Percentiles rank a stretch among this genome's conserved stretches.
These are phyloP conservation scores for Colletotrichum liaoningense DNA, from an alignment of 2,329 filamentous ascomycete genomes.

Conservation along the genomic window DNA sequence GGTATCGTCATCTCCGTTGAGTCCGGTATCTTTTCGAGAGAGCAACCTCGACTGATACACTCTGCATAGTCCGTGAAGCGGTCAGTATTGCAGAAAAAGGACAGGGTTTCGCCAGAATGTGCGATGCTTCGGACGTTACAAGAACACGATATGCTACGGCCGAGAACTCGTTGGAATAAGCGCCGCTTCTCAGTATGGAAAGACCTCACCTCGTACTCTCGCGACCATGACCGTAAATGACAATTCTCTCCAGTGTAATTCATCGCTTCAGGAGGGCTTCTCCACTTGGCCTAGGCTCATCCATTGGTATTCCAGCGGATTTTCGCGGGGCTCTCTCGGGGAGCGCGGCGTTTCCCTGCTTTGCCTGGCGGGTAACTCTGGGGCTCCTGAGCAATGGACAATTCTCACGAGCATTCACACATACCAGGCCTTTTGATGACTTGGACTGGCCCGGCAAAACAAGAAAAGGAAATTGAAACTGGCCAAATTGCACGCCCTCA, in stretches of 20 bases:
- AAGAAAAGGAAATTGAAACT: neutral
- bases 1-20: neutral
- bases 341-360: constrained; percentile 8
- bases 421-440: neutral
- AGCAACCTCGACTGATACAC: neutral
- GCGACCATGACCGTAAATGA: constrained; percentile 19
- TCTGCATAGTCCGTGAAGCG: neutral
- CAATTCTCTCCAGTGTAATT: constrained; percentile 7
- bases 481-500: neutral
- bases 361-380: constrained; percentile 17
- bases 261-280: neutral
- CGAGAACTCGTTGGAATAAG: constrained; percentile 1
- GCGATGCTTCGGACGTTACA: neutral
- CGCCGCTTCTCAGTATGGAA: neutral
- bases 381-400: constrained; percentile 6
- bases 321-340: constrained; percentile 17
- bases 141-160: constrained; percentile 1
- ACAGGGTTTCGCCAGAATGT: neutral
- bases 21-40: neutral
- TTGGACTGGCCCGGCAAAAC: neutral
- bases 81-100: neutral
- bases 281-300: constrained; percentile 12
- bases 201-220: constrained; percentile 32
- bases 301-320: constrained; percentile 2
- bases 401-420: neutral